A percentile compares a stretch with the other conserved stretches of the same genome.
These are phyloP conservation scores for Colletotrichum destructivum DNA, from an alignment of 2,329 filamentous ascomycete genomes.

Conservation along the genomic window DNA sequence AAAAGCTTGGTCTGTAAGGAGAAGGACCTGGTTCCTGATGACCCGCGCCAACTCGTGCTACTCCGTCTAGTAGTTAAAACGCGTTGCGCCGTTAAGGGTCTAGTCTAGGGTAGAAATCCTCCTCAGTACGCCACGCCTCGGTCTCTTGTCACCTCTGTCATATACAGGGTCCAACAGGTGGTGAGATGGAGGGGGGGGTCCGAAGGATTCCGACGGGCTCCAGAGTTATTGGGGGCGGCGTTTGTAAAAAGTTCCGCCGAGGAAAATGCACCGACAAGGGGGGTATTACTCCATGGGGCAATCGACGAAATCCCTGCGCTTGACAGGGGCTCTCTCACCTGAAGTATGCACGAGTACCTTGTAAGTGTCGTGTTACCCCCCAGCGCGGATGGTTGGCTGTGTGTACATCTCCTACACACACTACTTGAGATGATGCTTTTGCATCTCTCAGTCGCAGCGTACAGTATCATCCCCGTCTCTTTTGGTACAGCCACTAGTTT, in stretches of 20 bases:
- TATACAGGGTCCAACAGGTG: not conserved
- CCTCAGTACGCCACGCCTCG: not conserved
- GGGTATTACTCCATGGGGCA: slow-evolving; percentile 8
- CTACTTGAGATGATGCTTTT: not conserved
- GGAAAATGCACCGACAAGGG: not conserved
- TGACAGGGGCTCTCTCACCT: slow-evolving; percentile 1
- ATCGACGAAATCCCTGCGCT: not conserved
- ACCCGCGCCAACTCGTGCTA: not conserved
- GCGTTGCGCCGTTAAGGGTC: not conserved
- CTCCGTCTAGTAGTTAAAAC: not conserved
- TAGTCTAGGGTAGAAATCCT: not conserved
- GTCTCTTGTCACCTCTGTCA: not conserved
- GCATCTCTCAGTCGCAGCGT: slow-evolving; percentile 2
- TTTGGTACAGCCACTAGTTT: too few species aligned
- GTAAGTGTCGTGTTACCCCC: not conserved
- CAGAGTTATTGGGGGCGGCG: not conserved
- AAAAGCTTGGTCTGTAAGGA: not conserved
- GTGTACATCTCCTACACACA: not conserved
- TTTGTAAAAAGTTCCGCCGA: too few species aligned
- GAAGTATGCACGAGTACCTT: not conserved
- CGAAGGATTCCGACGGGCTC: not conserved
- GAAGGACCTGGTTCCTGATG: not conserved
- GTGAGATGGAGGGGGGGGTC: too few species aligned
- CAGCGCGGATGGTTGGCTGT: not conserved
- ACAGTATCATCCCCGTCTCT: not conserved